These are phyloP conservation scores for Neurospora sp. DNA, from an alignment of 495 filamentous ascomycete genomes.

Conservation along the genomic window DNA sequence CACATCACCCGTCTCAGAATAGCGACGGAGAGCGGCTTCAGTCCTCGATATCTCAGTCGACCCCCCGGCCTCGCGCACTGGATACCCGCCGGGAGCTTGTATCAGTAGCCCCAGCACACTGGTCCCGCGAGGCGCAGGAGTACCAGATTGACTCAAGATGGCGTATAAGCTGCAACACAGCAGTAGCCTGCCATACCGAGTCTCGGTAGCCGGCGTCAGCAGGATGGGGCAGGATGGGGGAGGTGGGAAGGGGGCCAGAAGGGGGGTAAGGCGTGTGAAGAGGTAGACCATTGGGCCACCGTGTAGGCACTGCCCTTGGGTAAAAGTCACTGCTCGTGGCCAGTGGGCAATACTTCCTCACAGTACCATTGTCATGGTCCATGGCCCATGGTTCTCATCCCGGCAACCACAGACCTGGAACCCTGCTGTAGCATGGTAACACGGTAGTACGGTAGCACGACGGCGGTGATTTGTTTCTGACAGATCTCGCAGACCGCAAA, in stretches of 20 bases:
- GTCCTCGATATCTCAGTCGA: not conserved
- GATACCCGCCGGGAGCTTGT: not conserved
- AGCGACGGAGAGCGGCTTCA: not conserved
- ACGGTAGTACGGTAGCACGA: not conserved
- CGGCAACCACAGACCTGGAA: not conserved
- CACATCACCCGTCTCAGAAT: not conserved
- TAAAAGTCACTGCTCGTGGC: not conserved
- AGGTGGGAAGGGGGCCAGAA: not conserved
- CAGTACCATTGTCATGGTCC: not conserved
- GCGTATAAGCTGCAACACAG: constrained; percentile 18
- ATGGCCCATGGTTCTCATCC: not conserved
- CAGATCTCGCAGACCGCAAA: not conserved
- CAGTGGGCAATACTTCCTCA: not conserved
- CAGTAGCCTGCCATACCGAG: constrained; percentile 15
- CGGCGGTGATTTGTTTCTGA: not conserved
- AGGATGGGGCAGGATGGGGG: not conserved
- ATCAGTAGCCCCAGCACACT: constrained; percentile 10
- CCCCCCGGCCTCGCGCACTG: not conserved
- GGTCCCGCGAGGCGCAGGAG: constrained; percentile 16
- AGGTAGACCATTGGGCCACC: not conserved
- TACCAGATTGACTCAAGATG: constrained; percentile 28
- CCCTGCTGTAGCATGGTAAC: not conserved
- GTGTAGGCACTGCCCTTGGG: not conserved
- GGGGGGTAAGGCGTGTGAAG: not conserved
- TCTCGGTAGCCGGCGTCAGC: constrained; percentile 17